These are phyloP conservation scores for Sonneratia caseolaris DNA, from an alignment of 345 rosid species.

Conservation along the genomic window DNA sequence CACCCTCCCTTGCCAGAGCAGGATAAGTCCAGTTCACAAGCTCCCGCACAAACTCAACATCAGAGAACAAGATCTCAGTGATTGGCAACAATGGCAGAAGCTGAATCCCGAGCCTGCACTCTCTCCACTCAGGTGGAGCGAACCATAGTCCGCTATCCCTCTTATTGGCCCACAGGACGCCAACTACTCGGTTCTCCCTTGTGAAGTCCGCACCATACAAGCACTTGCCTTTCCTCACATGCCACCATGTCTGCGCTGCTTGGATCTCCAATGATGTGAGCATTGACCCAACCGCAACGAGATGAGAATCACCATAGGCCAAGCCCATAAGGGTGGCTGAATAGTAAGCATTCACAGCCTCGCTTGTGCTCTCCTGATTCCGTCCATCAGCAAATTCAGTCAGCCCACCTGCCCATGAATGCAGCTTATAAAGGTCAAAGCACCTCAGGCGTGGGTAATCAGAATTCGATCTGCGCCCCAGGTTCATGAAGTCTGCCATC, in stretches of 20 bases:
- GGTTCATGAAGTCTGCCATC: constrained; percentile 72
- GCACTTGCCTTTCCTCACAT: constrained; percentile 52
- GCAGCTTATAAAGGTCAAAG: constrained; percentile 80
- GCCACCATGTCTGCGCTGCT: constrained; percentile 92
- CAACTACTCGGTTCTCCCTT: constrained; percentile 65
- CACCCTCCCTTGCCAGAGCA: constrained; percentile 53
- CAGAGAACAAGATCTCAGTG: constrained; percentile 63
- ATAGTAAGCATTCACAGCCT: constrained; percentile 86
- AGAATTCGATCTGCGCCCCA: constrained; percentile 42
- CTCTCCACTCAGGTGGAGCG: constrained; percentile 69
- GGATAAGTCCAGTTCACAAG: constrained; percentile 81
- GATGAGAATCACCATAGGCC: constrained; percentile 82
- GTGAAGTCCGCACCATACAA: constrained; percentile 56
- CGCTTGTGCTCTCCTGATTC: constrained; percentile 88
- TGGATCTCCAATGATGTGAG: constrained; percentile 74
- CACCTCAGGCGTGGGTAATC: constrained; percentile 69
- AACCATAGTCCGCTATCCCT: constrained; percentile 93
- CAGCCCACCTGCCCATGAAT: constrained; percentile 95
- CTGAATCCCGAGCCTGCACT: constrained; percentile 86
- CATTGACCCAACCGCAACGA: constrained; percentile 53
- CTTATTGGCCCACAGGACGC: constrained; percentile 81
- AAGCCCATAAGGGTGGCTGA: constrained; percentile 85
- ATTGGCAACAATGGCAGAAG: constrained; percentile 62
- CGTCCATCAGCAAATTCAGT: constrained; percentile 82
- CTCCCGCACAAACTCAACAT: constrained; percentile 39